Evolutionary conservation across 257 asterid genomes (phyloP).

Genomic region (Solanum piurae): DNA sequence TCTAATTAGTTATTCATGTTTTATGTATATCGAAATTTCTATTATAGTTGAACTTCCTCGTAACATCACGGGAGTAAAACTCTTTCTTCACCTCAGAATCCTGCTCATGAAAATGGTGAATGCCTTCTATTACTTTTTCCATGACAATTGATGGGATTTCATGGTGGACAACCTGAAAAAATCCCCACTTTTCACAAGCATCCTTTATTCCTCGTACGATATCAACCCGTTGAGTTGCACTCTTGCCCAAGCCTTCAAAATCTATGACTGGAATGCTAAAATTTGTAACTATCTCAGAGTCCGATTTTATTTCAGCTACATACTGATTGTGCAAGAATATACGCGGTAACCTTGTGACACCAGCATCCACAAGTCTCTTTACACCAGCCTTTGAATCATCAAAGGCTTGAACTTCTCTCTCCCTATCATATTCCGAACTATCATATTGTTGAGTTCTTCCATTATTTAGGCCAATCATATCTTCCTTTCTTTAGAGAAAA

Average conservation of each 20-base stretch:
- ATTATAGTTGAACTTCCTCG: background rate
- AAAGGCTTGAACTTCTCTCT: background rate
- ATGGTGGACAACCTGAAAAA: conserved; percentile 1
- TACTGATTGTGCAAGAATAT: background rate
- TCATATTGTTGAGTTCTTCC: background rate
- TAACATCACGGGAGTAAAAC: conserved; percentile 4
- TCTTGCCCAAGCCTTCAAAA: background rate
- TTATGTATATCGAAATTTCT: conserved; percentile 8
- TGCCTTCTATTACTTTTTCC: conserved; percentile 10
- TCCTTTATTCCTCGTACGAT: background rate
- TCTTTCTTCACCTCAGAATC: conserved; percentile 12
- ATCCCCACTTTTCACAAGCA: background rate
- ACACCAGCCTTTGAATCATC: conserved; percentile 11
- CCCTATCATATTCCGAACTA: background rate
- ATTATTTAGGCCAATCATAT: background rate
- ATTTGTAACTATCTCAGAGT: background rate
- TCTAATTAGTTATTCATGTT: conserved; percentile 9
- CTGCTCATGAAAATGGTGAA: conserved; percentile 14
- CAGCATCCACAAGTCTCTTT: conserved; percentile 10
- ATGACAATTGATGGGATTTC: conserved; percentile 1
- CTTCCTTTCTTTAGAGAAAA: background rate
- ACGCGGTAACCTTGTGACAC: background rate
- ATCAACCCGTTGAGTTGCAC: background rate
- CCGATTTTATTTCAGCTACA: background rate
- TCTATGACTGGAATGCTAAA: background rate